Conservation (phyloP, 805 yeast genomes). For the Sugiyamaella floridensis region DNA sequence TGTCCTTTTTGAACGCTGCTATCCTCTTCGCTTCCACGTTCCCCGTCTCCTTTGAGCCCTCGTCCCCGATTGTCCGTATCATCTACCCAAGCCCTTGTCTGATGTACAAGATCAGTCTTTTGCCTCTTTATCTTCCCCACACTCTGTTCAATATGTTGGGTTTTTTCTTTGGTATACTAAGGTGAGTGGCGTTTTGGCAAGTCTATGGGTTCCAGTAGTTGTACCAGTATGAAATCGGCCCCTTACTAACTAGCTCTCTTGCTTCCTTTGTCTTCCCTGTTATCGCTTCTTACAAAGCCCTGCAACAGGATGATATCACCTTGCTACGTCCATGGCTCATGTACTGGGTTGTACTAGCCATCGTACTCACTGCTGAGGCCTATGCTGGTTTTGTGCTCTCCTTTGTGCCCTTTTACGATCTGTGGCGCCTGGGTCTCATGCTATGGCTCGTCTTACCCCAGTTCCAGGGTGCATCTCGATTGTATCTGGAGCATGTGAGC, state of each 20-base stretch:
- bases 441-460: slow-evolving; percentile 57
- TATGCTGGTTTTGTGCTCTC: slow-evolving; percentile 39
- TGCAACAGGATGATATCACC: slow-evolving; percentile 37
- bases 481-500: slow-evolving; percentile 34
- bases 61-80: background rate
- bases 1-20: no score
- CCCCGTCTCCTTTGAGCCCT: background rate
- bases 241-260: slow-evolving; percentile 17
- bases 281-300: slow-evolving; percentile 53
- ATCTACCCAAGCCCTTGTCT: background rate
- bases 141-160: slow-evolving; percentile 3
- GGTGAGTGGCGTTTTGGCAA: background rate
- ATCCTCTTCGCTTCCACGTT: background rate
- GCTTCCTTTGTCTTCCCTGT: slow-evolving; percentile 51
- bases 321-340: slow-evolving; percentile 42
- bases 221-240: no score
- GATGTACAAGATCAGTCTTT: background rate
- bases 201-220: no score
- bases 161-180: slow-evolving; percentile 6
- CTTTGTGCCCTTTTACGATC: slow-evolving; percentile 49
- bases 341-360: slow-evolving; percentile 62
- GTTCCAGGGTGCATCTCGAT: slow-evolving; percentile 39
- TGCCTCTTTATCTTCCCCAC: background rate
- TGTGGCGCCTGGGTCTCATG: slow-evolving; percentile 42
- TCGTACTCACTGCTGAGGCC: slow-evolving; percentile 36